Conservation (phyloP, 2,329 filamentous ascomycete genomes). For the Coleophoma eucalyptorum region DNA sequence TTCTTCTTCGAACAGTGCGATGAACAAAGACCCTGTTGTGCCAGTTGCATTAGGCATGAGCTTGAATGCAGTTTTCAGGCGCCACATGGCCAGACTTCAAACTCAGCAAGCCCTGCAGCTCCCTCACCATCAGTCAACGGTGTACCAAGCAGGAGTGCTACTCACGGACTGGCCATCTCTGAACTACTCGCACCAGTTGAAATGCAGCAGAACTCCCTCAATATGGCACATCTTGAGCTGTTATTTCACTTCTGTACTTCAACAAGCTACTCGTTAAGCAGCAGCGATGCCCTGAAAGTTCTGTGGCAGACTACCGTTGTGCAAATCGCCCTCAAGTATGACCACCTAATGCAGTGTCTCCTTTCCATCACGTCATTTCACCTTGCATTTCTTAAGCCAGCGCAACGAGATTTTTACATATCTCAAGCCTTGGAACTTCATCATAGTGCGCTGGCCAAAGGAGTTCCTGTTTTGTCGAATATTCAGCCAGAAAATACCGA, state of each 20-base stretch:
- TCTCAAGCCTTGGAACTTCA: constrained; percentile 30
- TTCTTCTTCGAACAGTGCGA: constrained; percentile 4
- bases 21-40: constrained; percentile 7
- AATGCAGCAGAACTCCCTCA: constrained; percentile 12
- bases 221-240: constrained; percentile 41
- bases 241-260: constrained; percentile 45
- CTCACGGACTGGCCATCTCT: too few relatives aligned
- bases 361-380: constrained; percentile 43
- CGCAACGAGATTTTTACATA: constrained; percentile 29
- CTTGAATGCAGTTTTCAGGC: constrained; percentile 2
- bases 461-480: constrained; percentile 24
- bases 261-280: constrained; percentile 40
- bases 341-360: constrained; percentile 40
- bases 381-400: constrained; percentile 33
- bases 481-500: constrained; percentile 23
- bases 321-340: constrained; percentile 35
- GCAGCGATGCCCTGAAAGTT: constrained; percentile 32
- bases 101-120: neutral
- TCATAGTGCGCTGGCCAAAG: constrained; percentile 15
- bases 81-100: constrained; percentile 2
- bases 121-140: neutral
- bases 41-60: constrained; percentile 8
- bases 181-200: neutral
- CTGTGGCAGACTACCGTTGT: constrained; percentile 41
- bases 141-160: neutral